Evolutionary conservation across 2,329 filamentous ascomycete species (phyloP), one percentile per base, ranked within the genome.

Genomic region (Neopestalotiopsis sp.): DNA sequence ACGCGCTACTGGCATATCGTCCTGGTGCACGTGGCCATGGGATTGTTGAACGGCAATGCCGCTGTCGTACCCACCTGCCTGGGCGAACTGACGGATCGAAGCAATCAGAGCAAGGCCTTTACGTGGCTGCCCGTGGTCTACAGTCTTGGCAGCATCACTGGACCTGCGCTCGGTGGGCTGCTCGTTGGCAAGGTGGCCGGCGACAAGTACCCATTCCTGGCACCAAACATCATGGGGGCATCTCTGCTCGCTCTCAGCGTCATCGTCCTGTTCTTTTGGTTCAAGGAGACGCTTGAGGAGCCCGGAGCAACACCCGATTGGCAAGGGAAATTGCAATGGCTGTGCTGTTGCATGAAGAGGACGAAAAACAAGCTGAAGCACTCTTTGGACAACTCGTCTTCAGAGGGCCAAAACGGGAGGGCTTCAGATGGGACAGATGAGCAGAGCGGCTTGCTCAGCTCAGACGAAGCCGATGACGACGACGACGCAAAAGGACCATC

Each of bases 121-220:
- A 96, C 93, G 1, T 99, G 97, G 83, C 84, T 99, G 57, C 96
- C 96, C 0, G 92, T 98, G 53, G 91, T 98, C n/a, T 99, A 99
- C 80, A 95, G 95, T 4, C 85, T 99, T 42, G 96, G 96, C 20
- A 94, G 93, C 58, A 97, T 99, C 70, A 96, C 95, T 0, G 96
- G 96, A 0, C 96, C 96, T 0, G 90, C 97, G 1, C 82, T 98
- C n/a, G 96, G 96, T 14, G 96, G 96, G 0, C 79, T 98, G 56
- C 81, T 98, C 67, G 92, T 97, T 0, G 88, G 91, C 59, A 86
- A 85, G 61, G 77, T 89, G 34, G 87, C 88, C 5, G 78, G 80
- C 1, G 88, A 88, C 62, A 84, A 85, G 1, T 95, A 94, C 78
- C 96, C 96, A 0, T 99, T 97, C 75, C 84, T 98, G 4, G 87